Percentiles rank a stretch among this genome's conserved stretches.
phyloP scores from a whole-genome alignment of 2,329 filamentous ascomycete species.

The Trichoderma polysporum region DNA sequence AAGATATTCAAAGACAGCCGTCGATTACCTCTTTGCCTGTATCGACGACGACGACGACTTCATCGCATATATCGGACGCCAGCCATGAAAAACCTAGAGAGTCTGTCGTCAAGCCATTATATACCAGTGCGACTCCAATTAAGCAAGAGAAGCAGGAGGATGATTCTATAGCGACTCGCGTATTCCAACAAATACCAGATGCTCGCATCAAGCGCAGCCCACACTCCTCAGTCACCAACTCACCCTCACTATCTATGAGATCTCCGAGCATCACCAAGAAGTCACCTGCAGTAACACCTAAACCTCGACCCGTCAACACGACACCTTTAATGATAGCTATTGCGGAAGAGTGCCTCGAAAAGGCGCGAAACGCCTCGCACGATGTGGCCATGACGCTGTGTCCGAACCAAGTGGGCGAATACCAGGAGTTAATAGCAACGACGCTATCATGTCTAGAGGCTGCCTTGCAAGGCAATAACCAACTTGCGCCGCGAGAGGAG shows the following conservation, averaged over 20 bases:
- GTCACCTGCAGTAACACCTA: slow-evolving; percentile 43
- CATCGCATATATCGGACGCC: not conserved
- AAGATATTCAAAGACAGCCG: slow-evolving; percentile 39
- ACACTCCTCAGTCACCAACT: slow-evolving; percentile 42
- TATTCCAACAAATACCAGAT: slow-evolving; percentile 17
- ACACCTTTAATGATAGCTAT: slow-evolving; percentile 65
- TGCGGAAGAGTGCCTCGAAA: slow-evolving; percentile 72
- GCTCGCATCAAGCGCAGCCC: slow-evolving; percentile 38
- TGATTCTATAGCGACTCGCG: slow-evolving; percentile 21
- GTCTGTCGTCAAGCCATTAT: slow-evolving; percentile 11
- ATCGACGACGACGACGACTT: slow-evolving; percentile 28
- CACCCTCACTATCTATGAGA: slow-evolving; percentile 41
- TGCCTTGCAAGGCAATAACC: slow-evolving; percentile 57
- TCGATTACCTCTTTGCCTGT: slow-evolving; percentile 29
- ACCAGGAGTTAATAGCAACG: slow-evolving; percentile 70
- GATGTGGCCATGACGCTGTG: slow-evolving; percentile 42
- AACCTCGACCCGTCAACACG: slow-evolving; percentile 48
- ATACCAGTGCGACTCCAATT: slow-evolving; percentile 7
- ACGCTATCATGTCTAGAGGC: slow-evolving; percentile 72
- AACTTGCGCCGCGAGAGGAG: slow-evolving; percentile 64
- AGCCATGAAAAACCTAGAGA: slow-evolving; percentile 20
- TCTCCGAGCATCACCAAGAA: slow-evolving; percentile 44
- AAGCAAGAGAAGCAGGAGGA: slow-evolving; percentile 21
- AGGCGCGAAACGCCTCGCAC: slow-evolving; percentile 58
- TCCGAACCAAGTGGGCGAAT: slow-evolving; percentile 55